Evolutionary conservation across 441 rosid species (phyloP).

Genomic region (Capsella rubella): DNA sequence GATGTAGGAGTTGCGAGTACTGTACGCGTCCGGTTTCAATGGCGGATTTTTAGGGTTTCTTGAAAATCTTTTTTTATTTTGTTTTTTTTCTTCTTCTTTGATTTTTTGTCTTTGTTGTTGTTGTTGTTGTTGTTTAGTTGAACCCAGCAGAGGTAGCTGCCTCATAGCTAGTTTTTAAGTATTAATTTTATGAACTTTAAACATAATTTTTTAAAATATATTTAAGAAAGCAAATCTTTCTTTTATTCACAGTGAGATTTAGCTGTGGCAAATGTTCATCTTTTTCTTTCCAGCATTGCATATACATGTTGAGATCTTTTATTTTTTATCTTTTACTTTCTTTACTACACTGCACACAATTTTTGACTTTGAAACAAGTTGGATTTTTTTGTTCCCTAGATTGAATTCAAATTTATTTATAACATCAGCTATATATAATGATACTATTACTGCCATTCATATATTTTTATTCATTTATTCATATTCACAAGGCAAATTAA

Average conservation of each 20-base stretch:
- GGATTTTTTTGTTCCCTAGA: no score
- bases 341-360: constrained; percentile 24
- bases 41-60: constrained; percentile 43
- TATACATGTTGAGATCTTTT: background rate
- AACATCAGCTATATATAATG: no score
- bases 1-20: constrained; percentile 34
- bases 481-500: no score
- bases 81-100: no score
- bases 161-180: background rate
- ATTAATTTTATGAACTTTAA: background rate
- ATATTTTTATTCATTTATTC: no score
- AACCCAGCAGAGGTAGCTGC: constrained; percentile 7
- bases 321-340: background rate
- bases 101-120: background rate
- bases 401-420: no score
- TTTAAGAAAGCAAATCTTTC: background rate
- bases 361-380: constrained; percentile 36
- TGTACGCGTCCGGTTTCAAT: constrained; percentile 41
- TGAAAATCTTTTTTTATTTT: constrained; percentile 9
- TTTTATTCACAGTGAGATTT: constrained; percentile 11
- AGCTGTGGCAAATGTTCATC: background rate
- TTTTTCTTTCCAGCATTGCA: constrained; percentile 1
- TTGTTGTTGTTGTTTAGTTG: background rate
- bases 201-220: background rate
- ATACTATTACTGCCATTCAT: no score